Percentiles rank a stretch among this genome's conserved stretches.
Evolutionary conservation across 2,329 filamentous ascomycete species (phyloP).

Genomic region (Talaromyces sp.): DNA sequence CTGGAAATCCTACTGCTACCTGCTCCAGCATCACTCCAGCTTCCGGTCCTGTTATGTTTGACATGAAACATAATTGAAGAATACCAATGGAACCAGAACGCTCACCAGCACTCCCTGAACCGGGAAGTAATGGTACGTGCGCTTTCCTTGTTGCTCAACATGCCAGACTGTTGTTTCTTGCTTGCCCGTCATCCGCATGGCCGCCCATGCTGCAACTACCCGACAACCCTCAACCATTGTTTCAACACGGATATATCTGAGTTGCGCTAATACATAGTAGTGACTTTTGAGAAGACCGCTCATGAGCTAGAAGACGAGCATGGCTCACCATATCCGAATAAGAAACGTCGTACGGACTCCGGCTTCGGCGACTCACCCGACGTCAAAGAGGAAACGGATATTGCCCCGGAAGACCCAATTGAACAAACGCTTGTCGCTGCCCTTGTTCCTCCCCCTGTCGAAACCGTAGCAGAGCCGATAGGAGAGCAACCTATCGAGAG

Average conservation of each 20-base stretch:
- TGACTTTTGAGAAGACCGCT: constrained; percentile 29
- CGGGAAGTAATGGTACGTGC: constrained; percentile 35
- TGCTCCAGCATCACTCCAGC: constrained; percentile 20
- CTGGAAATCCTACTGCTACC: constrained; percentile 33
- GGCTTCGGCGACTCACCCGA: constrained; percentile 25
- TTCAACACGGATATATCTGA: background rate
- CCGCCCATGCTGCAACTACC: background rate
- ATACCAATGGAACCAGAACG: constrained; percentile 30
- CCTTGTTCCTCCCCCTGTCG: constrained; percentile 25
- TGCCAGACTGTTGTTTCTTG: constrained; percentile 1
- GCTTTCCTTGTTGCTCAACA: background rate
- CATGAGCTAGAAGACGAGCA: constrained; percentile 32
- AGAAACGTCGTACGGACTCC: constrained; percentile 39
- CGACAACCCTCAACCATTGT: background rate
- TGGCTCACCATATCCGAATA: constrained; percentile 33
- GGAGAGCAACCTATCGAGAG: constrained; percentile 19
- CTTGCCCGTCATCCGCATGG: background rate
- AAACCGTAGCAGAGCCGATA: background rate
- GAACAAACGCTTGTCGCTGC: constrained; percentile 37
- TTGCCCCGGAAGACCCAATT: constrained; percentile 31
- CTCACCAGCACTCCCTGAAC: constrained; percentile 28
- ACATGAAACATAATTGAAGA: constrained; percentile 26
- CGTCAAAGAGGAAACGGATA: constrained; percentile 23
- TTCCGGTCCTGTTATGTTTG: constrained; percentile 31
- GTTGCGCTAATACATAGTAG: background rate